These are phyloP conservation scores for Chenopodium formosanum DNA, from an alignment of 148 eudicot genomes.

Conservation along the genomic window DNA sequence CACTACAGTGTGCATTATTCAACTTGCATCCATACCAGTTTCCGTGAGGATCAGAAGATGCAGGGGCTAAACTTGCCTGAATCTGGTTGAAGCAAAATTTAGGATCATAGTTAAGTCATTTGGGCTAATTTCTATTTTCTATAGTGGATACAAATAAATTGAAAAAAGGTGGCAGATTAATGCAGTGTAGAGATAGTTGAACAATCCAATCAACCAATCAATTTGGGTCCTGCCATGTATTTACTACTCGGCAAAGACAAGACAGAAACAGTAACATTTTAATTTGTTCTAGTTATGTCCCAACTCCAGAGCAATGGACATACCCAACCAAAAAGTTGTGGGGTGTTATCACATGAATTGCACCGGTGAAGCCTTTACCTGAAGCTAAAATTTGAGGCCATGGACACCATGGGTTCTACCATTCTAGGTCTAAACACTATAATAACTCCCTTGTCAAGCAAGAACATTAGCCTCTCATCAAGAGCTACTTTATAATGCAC, in stretches of 20 bases:
- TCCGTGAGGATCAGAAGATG: slow-evolving; percentile 75
- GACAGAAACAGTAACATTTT: neutral
- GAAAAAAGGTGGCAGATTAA: neutral
- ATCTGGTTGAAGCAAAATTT: slow-evolving; percentile 39
- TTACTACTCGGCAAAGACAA: neutral
- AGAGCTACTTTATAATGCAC: no score
- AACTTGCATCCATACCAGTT: slow-evolving; percentile 64
- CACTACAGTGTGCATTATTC: slow-evolving; percentile 57
- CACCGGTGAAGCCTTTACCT: no score
- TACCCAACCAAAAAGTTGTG: no score
- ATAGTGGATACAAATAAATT: neutral
- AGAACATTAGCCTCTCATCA: no score
- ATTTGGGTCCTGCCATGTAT: neutral
- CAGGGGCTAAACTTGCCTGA: slow-evolving; percentile 74
- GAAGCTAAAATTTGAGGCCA: no score
- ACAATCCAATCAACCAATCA: neutral
- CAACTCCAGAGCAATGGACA: no score
- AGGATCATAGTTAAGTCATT: neutral
- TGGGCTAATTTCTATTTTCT: neutral
- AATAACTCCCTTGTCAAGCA: neutral
- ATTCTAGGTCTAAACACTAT: no score
- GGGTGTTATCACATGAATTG: no score
- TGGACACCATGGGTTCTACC: no score
- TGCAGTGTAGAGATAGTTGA: neutral
- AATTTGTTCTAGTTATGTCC: no score